These are phyloP conservation scores for Penicillium manginii DNA, from an alignment of 495 filamentous ascomycete genomes.

Conservation along the genomic window DNA sequence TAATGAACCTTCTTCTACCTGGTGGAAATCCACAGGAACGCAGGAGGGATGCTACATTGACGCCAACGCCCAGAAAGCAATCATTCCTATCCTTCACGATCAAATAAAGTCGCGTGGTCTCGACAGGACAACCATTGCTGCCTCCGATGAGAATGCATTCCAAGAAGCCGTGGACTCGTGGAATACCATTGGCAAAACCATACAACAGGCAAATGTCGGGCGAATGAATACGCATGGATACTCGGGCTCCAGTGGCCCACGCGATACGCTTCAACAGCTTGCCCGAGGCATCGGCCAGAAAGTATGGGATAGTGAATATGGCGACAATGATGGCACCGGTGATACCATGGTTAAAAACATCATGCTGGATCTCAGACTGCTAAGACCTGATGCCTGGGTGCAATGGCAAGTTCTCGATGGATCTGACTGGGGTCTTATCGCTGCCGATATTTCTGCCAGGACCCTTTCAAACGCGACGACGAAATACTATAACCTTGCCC, in stretches of 20 bases:
- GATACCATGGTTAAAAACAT: slow-evolving; percentile 5
- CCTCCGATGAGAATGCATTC: slow-evolving; percentile 17
- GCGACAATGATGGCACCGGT: slow-evolving; percentile 16
- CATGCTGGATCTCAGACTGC: slow-evolving; percentile 11
- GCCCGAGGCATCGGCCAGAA: slow-evolving; percentile 12
- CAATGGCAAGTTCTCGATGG: slow-evolving; percentile 18
- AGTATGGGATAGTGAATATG: slow-evolving; percentile 21
- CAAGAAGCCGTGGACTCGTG: slow-evolving; percentile 12
- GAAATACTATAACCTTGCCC: slow-evolving; percentile 19
- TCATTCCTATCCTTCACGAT: slow-evolving; percentile 11
- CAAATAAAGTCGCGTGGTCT: slow-evolving; percentile 13
- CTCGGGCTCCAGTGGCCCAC: slow-evolving; percentile 6
- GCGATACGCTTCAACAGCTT: slow-evolving; percentile 10
- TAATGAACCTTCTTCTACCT: slow-evolving; percentile 16
- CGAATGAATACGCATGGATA: slow-evolving; percentile 21
- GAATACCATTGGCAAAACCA: slow-evolving; percentile 13
- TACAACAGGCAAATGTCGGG: slow-evolving; percentile 7
- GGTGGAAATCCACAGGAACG: slow-evolving; percentile 18
- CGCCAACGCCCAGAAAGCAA: slow-evolving; percentile 8
- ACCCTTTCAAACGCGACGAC: slow-evolving; percentile 11
- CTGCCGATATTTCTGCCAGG: slow-evolving; percentile 8
- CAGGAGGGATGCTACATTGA: slow-evolving; percentile 21
- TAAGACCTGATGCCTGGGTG: slow-evolving; percentile 19
- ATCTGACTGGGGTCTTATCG: slow-evolving; percentile 16
- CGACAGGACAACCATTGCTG: slow-evolving; percentile 11